Evolutionary conservation across 805 yeast genomes (phyloP).

Genomic region (Schwanniomyces pseudopolymorphus): DNA sequence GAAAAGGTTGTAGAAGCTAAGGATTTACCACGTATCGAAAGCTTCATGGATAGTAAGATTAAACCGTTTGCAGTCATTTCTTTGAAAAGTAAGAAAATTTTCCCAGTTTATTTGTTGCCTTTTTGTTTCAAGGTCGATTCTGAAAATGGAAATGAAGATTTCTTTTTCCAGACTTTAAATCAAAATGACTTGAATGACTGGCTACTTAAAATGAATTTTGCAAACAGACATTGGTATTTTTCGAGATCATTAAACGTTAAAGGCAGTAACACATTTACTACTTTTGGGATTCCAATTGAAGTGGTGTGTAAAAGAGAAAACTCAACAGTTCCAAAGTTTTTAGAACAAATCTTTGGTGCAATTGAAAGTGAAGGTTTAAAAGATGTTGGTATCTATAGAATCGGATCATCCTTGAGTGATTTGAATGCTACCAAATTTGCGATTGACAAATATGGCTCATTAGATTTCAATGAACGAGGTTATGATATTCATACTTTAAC

Average conservation of each 20-base stretch:
- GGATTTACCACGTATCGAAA: slow-evolving; percentile 59
- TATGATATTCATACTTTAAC: slow-evolving; percentile 85
- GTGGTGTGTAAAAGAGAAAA: slow-evolving; percentile 74
- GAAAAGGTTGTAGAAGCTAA: slow-evolving; percentile 49
- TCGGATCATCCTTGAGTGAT: slow-evolving; percentile 52
- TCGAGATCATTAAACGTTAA: slow-evolving; percentile 38
- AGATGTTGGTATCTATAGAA: slow-evolving; percentile 87
- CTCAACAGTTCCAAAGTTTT: slow-evolving; percentile 60
- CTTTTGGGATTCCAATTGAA: slow-evolving; percentile 85
- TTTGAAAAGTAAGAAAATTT: slow-evolving; percentile 45
- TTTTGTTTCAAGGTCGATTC: slow-evolving; percentile 50
- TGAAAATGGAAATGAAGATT: slow-evolving; percentile 49
- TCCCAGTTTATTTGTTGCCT: slow-evolving; percentile 53
- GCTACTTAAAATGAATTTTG: slow-evolving; percentile 52
- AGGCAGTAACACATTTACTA: slow-evolving; percentile 25
- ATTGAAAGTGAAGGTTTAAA: slow-evolving; percentile 86
- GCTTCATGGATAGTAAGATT: slow-evolving; percentile 37
- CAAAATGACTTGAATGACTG: slow-evolving; percentile 71
- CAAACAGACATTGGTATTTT: slow-evolving; percentile 56
- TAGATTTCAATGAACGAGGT: slow-evolving; percentile 49
- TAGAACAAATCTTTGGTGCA: slow-evolving; percentile 64
- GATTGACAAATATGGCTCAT: slow-evolving; percentile 47
- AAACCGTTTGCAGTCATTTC: slow-evolving; percentile 54
- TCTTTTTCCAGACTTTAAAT: slow-evolving; percentile 63
- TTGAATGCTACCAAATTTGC: slow-evolving; percentile 41